phyloP scores from a whole-genome alignment of 352 stramenopile species.

The Phytophthora syringae region DNA sequence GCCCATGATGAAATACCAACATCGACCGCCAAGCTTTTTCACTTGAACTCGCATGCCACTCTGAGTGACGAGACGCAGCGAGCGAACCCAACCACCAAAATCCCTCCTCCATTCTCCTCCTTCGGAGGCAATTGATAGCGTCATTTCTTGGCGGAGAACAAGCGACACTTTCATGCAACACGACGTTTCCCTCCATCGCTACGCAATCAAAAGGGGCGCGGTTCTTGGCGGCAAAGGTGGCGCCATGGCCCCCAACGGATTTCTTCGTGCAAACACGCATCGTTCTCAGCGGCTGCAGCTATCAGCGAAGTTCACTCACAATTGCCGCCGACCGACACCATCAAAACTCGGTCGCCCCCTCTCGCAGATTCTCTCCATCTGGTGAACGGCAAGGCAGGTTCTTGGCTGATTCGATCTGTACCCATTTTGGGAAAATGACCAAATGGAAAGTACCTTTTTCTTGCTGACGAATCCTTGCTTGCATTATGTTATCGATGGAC shows the following conservation, averaged over 20 bases:
- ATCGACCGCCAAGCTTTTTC: too few relatives aligned
- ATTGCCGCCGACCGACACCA: background rate
- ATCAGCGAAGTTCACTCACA: background rate
- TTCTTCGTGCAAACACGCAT: background rate
- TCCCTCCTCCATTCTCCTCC: background rate
- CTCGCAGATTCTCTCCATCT: too few relatives aligned
- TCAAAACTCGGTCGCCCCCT: background rate
- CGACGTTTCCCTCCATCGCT: conserved; percentile 11
- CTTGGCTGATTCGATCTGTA: too few relatives aligned
- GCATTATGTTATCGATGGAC: too few relatives aligned
- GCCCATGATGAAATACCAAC: too few relatives aligned
- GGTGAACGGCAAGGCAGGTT: too few relatives aligned
- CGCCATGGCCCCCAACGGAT: background rate
- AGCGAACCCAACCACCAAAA: conserved; percentile 1
- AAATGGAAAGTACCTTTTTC: too few relatives aligned
- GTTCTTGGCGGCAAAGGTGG: background rate
- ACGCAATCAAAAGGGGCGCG: conserved; percentile 23
- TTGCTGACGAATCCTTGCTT: too few relatives aligned
- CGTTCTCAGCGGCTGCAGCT: background rate
- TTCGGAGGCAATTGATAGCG: background rate
- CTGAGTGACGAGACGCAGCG: conserved; percentile 5
- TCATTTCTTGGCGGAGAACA: conserved; percentile 2
- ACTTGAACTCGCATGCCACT: too few relatives aligned
- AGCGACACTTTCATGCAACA: background rate
- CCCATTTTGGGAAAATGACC: too few relatives aligned